phyloP scores from a whole-genome alignment of 192 early-diverging fungal genomes.

The Helicostylum pulchrum region DNA sequence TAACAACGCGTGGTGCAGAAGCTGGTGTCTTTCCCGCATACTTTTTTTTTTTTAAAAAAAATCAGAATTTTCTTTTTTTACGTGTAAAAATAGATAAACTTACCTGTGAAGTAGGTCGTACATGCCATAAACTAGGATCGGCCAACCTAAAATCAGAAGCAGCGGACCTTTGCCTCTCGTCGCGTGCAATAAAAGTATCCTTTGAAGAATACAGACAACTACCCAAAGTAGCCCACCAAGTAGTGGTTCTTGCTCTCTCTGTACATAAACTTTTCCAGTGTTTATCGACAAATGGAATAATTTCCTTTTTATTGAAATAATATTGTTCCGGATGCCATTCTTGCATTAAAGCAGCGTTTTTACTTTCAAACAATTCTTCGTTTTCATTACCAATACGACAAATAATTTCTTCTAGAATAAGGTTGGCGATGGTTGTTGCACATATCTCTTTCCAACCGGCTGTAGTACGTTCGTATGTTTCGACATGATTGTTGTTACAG shows the following conservation, averaged over 20 bases:
- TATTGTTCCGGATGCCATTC: conserved; percentile 46
- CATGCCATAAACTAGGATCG: conserved; percentile 59
- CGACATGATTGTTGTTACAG: conserved; percentile 42
- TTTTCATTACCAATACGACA: conserved; percentile 23
- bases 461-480: conserved; percentile 53
- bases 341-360: conserved; percentile 28
- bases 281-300: conserved; percentile 61
- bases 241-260: conserved; percentile 56
- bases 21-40: background rate
- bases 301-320: conserved; percentile 66
- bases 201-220: conserved; percentile 62
- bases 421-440: conserved; percentile 58
- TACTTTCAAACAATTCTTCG: conserved; percentile 31
- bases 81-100: too few species aligned
- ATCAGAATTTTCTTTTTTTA: too few species aligned
- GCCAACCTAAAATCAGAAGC: conserved; percentile 58
- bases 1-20: background rate
- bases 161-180: conserved; percentile 55
- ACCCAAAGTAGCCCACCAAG: conserved; percentile 69
- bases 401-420: conserved; percentile 51
- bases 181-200: conserved; percentile 54
- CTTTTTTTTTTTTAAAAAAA: background rate
- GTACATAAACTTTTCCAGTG: conserved; percentile 65
- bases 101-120: conserved; percentile 40
- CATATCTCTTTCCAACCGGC: conserved; percentile 68